These are phyloP conservation scores for Cordyceps cicadae DNA, from an alignment of 2,329 filamentous ascomycete genomes.

Conservation along the genomic window DNA sequence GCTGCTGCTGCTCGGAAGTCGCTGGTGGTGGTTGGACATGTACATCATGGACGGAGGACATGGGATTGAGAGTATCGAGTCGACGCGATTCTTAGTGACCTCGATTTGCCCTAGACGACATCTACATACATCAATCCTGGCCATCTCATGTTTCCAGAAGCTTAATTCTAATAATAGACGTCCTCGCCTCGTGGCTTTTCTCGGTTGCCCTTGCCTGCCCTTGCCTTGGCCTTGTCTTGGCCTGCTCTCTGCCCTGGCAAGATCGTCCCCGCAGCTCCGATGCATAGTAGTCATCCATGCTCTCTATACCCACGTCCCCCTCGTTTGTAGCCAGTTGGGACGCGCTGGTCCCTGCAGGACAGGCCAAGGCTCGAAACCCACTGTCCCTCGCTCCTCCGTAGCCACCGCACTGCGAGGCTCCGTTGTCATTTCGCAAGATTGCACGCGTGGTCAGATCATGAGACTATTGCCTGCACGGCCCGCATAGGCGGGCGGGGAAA, in stretches of 20 bases:
- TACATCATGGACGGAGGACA: too few relatives aligned
- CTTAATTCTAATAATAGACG: too few relatives aligned
- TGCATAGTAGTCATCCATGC: too few relatives aligned
- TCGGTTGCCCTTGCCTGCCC: not conserved
- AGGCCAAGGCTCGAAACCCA: too few relatives aligned
- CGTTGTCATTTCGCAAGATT: conserved; percentile 5
- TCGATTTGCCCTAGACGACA: not conserved
- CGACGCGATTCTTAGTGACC: too few relatives aligned
- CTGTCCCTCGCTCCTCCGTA: not conserved
- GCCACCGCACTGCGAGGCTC: not conserved
- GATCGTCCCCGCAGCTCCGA: not conserved
- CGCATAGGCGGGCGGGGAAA: not conserved
- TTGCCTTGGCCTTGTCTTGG: not conserved
- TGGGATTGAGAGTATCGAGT: too few relatives aligned
- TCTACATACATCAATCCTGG: not conserved
- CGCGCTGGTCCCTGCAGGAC: too few relatives aligned
- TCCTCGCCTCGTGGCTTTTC: not conserved
- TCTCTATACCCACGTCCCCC: not conserved
- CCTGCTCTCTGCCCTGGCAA: not conserved
- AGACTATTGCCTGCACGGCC: not conserved
- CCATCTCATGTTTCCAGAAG: too few relatives aligned
- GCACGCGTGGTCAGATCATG: not conserved
- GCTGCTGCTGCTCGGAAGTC: too few relatives aligned
- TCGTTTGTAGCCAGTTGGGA: too few relatives aligned
- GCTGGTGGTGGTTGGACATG: too few relatives aligned